Percentiles rank a stretch among this genome's conserved stretches.
These are phyloP conservation scores for Amyloporia xantha DNA, from an alignment of 768 basidiomycete species.

Conservation along the genomic window DNA sequence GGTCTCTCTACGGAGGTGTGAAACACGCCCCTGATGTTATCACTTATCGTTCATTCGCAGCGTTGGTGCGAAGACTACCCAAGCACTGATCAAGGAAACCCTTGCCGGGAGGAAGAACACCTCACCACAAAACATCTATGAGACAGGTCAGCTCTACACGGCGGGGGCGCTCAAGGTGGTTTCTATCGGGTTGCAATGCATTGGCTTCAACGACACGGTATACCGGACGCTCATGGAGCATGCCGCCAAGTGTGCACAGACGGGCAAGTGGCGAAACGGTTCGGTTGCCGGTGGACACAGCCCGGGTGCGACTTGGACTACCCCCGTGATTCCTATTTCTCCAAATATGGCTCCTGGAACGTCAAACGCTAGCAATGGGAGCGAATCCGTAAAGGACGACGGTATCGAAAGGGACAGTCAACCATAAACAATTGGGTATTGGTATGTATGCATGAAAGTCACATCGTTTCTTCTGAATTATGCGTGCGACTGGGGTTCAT, in stretches of 20 bases:
- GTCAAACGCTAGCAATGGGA: not conserved
- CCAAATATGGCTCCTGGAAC: not conserved
- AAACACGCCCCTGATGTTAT: not conserved
- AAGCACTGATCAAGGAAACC: slow-evolving; percentile 66
- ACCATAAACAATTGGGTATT: not conserved
- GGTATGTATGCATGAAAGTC: not conserved
- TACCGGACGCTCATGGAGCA: slow-evolving; percentile 65
- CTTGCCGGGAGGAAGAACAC: slow-evolving; percentile 64
- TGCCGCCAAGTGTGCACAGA: slow-evolving; percentile 37
- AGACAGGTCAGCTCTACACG: slow-evolving; percentile 64
- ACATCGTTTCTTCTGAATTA: not conserved
- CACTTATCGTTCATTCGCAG: not conserved
- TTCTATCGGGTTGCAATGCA: slow-evolving; percentile 69
- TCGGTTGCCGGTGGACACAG: slow-evolving; percentile 2
- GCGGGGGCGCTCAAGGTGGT: slow-evolving; percentile 68
- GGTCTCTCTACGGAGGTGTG: slow-evolving; percentile 57
- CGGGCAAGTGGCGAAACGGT: slow-evolving; percentile 23
- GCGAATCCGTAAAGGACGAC: not conserved
- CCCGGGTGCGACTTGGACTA: slow-evolving; percentile 2
- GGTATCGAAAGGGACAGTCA: not conserved
- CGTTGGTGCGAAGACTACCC: slow-evolving; percentile 43
- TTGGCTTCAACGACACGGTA: slow-evolving; percentile 64
- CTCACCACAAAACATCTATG: slow-evolving; percentile 73
- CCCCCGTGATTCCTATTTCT: not conserved
- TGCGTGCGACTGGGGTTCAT: not conserved